Base-by-base conservation (phyloP, 495 filamentous ascomycete genomes). In the Penicillium ochrochloron region DNA sequence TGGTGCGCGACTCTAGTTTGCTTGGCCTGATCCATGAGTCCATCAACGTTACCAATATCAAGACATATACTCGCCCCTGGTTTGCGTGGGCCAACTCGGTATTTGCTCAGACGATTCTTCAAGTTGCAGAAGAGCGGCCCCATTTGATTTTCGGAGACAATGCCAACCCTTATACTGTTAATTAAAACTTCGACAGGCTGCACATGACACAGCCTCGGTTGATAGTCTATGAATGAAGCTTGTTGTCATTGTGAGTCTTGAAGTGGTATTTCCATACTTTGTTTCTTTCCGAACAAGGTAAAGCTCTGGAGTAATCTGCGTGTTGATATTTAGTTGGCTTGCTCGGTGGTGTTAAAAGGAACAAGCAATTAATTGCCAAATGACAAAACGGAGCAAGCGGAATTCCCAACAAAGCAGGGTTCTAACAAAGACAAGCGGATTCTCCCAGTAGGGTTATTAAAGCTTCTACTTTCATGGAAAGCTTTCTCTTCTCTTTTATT, bases 11-110 rank as follows among this genome's bases (percentile, higher is more conserved):
- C 63, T 87, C 88, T 3, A 90, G 90, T 63, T 80, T 80, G 46
- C 82, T 95, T 8, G 95, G 95, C 0, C 77, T 99, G 29, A 83
- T 98, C 3, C 93, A 99, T 75, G 95, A 99, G 78, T 94, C 91
- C 61, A 86, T 99, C 42, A 88, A 97, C 72, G 95, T 98, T 12
- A 88, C 93, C 53, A 80, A 84, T 52, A 78, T 87, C 23, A 79
- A 76, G 33, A 86, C 90, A 37, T 98, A 95, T 74, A 97, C 94
- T 12, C 83, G 91, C 59, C 90, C 89, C 61, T 99, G 95, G 95
- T 98, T 99, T 74, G 92, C 95, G 14, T 98, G 94, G 95, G 95
- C 95, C 19, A 98, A 98, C 68, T 94, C 92, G 0, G 92, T 99
- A 34, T 98, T 96, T 77, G 91, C 94, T 14, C 91, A 96, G 79